Percentiles rank a stretch among this genome's conserved stretches.
phyloP scores from a whole-genome alignment of 768 basidiomycete species.

The Serendipita vermifera region DNA sequence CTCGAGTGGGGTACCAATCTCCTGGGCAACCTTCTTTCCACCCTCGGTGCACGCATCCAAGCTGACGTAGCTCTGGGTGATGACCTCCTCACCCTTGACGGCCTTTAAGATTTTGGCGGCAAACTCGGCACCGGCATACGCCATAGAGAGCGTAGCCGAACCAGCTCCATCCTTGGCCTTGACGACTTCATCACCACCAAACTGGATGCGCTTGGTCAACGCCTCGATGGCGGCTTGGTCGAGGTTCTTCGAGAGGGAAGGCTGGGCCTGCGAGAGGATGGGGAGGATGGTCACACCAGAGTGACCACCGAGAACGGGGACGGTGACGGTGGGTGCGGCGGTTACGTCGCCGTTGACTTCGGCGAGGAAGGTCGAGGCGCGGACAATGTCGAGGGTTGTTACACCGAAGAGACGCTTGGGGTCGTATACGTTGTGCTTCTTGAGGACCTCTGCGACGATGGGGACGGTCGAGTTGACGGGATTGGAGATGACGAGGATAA shows the following conservation, averaged over 20 bases:
- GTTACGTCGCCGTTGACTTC: conserved; percentile 54
- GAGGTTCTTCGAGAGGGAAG: conserved; percentile 51
- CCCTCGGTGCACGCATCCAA: conserved; percentile 58
- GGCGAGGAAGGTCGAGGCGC: conserved; percentile 90
- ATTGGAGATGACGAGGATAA: conserved; percentile 94
- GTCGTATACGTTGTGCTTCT: conserved; percentile 82
- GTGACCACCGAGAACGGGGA: conserved; percentile 93
- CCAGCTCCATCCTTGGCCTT: conserved; percentile 93
- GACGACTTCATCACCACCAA: conserved; percentile 95
- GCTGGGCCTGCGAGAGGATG: conserved; percentile 79
- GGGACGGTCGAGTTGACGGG: conserved; percentile 99
- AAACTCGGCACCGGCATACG: conserved; percentile 87
- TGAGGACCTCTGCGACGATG: conserved; percentile 89
- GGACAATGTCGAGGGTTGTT: conserved; percentile 94
- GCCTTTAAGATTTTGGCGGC: conserved; percentile 72
- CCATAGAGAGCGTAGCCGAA: conserved; percentile 95
- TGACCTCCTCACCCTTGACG: conserved; percentile 70
- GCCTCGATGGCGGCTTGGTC: conserved; percentile 37
- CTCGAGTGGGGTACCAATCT: conserved; percentile 60
- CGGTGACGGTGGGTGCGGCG: conserved; percentile 47
- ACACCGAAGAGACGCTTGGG: conserved; percentile 95
- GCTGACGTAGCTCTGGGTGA: conserved; percentile 76
- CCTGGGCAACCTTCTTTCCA: conserved; percentile 58
- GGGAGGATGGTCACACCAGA: conserved; percentile 91
- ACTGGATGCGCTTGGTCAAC: conserved; percentile 79